Conservation (phyloP, 345 rosid species). For the Litchi chinensis region DNA sequence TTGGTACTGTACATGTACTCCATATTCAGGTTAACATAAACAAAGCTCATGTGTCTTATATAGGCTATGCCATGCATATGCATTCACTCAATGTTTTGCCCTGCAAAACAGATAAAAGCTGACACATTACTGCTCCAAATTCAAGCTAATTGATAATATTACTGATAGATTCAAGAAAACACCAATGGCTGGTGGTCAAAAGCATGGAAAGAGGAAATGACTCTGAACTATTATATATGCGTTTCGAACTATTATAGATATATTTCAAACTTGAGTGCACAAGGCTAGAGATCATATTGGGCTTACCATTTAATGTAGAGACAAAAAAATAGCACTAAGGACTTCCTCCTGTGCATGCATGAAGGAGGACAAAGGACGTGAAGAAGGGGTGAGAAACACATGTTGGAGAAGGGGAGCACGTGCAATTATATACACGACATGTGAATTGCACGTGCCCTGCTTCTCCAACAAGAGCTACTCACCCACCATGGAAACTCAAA, state of each 20-base stretch:
- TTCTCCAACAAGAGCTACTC: constrained; percentile 94
- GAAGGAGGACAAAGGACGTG: background rate
- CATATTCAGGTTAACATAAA: too few relatives aligned
- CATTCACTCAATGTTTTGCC: background rate
- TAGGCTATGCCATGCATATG: background rate
- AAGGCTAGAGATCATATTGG: background rate
- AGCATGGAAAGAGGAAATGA: too few relatives aligned
- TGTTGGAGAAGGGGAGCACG: constrained; percentile 99
- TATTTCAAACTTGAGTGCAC: too few relatives aligned
- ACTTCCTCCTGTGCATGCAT: background rate
- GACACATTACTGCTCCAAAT: background rate
- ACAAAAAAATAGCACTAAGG: too few relatives aligned
- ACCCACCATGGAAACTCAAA: constrained; percentile 33
- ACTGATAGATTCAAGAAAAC: background rate
- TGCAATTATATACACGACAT: constrained; percentile 45
- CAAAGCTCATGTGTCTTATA: too few relatives aligned
- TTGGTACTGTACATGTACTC: too few relatives aligned
- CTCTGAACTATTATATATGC: too few relatives aligned
- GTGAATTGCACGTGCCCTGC: constrained; percentile 98
- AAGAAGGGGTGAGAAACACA: constrained; percentile 52
- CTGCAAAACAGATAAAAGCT: background rate
- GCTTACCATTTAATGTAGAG: background rate
- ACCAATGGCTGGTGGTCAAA: too few relatives aligned
- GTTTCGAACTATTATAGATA: too few relatives aligned
- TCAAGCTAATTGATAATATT: background rate